phyloP scores from a whole-genome alignment of 441 rosid genomes.

The Adansonia rubrostipa region DNA sequence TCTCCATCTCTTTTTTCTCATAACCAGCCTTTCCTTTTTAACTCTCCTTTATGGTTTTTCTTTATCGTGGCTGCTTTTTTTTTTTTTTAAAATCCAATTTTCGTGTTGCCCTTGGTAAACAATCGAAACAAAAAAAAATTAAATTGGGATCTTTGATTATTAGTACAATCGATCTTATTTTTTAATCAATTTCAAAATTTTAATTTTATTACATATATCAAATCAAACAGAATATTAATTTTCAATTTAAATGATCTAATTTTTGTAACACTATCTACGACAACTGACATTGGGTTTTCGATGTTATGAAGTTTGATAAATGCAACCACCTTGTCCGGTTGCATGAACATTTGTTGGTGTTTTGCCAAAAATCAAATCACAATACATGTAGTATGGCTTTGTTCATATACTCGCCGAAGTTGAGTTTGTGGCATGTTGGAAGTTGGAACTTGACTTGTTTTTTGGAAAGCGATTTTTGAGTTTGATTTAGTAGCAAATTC shows the following conservation, averaged over 20 bases:
- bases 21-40: not conserved
- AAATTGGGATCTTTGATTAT: too few species aligned
- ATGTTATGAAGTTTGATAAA: not conserved
- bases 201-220: too few species aligned
- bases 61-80: not conserved
- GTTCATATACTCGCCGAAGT: not conserved
- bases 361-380: not conserved
- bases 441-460: not conserved
- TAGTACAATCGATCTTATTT: too few species aligned
- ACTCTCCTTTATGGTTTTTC: not conserved
- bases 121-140: too few species aligned
- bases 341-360: not conserved
- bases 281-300: too few species aligned
- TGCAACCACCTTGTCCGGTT: not conserved
- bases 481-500: not conserved
- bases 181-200: too few species aligned
- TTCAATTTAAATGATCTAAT: too few species aligned
- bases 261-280: too few species aligned
- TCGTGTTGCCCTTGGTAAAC: not conserved
- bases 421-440: not conserved
- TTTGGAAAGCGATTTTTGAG: not conserved
- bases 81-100: not conserved
- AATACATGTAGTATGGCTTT: not conserved
- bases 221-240: too few species aligned
- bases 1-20: not conserved